Evolutionary conservation across 2,329 filamentous ascomycete species (phyloP).

Genomic region (Penicillium sp.): DNA sequence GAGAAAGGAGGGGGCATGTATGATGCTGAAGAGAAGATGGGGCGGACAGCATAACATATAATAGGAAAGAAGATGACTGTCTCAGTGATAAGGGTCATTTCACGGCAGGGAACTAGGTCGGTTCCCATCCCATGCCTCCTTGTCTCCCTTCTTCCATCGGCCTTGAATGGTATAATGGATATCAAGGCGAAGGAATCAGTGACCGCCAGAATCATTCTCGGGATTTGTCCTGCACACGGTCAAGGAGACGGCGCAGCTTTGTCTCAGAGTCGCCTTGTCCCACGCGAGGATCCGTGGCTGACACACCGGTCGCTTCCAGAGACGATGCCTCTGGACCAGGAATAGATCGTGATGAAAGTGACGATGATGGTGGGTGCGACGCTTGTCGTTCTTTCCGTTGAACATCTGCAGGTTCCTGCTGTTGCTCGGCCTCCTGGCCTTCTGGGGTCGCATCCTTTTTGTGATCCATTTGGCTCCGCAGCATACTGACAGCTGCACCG

Average conservation of each 20-base stretch:
- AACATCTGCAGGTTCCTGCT: background rate
- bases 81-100: no score
- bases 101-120: no score
- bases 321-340: slow-evolving; percentile 19
- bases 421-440: background rate
- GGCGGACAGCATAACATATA: no score
- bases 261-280: slow-evolving; percentile 17
- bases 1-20: no score
- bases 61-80: no score
- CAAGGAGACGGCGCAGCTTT: slow-evolving; percentile 24
- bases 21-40: no score
- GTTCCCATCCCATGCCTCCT: no score
- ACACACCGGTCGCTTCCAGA: slow-evolving; percentile 20
- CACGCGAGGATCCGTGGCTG: slow-evolving; percentile 6
- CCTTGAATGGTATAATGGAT: no score
- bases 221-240: slow-evolving; percentile 18
- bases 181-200: no score
- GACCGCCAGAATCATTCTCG: background rate
- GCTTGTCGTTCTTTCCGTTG: slow-evolving; percentile 4
- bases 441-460: slow-evolving; percentile 11
- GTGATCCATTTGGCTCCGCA: slow-evolving; percentile 21
- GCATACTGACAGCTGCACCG: slow-evolving; percentile 17
- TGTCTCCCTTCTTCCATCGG: no score
- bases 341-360: slow-evolving; percentile 13
- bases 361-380: slow-evolving; percentile 17